These are phyloP conservation scores for Penicillium sp. DNA, from an alignment of 2,329 filamentous ascomycete genomes.

Conservation along the genomic window DNA sequence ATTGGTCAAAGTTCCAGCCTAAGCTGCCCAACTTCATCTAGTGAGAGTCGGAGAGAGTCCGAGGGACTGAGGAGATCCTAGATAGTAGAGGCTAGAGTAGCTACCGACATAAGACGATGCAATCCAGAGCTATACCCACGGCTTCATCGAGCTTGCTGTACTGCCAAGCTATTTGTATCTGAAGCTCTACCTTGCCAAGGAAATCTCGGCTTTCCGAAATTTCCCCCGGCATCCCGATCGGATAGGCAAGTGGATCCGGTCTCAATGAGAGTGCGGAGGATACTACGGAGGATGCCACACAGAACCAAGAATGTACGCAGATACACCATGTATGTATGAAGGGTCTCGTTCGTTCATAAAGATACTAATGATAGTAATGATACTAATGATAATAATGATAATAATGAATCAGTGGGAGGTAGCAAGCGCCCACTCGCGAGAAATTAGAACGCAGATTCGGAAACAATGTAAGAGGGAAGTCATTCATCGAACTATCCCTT, in stretches of 20 bases:
- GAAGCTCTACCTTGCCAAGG: conserved; percentile 10
- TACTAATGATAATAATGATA: no score
- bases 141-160: not conserved
- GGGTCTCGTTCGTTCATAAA: conserved; percentile 32
- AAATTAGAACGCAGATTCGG: conserved; percentile 12
- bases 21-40: no score
- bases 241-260: conserved; percentile 2
- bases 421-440: conserved; percentile 20
- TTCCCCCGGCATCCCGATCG: conserved; percentile 14
- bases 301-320: conserved; percentile 26
- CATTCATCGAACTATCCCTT: conserved; percentile 2
- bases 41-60: no score
- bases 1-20: not conserved
- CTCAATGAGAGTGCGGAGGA: not conserved
- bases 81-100: no score
- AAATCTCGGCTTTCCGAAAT: not conserved
- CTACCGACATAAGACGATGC: not conserved
- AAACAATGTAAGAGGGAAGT: conserved; percentile 3
- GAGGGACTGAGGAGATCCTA: no score
- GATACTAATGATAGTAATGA: no score
- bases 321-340: conserved; percentile 39
- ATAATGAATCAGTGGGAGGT: conserved; percentile 18
- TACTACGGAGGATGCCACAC: not conserved
- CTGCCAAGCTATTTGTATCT: not conserved
- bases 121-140: no score